Percentiles rank a stretch among this genome's conserved stretches.
These are phyloP conservation scores for Psilocybe tampanensis DNA, from an alignment of 768 basidiomycete species.

Conservation along the genomic window DNA sequence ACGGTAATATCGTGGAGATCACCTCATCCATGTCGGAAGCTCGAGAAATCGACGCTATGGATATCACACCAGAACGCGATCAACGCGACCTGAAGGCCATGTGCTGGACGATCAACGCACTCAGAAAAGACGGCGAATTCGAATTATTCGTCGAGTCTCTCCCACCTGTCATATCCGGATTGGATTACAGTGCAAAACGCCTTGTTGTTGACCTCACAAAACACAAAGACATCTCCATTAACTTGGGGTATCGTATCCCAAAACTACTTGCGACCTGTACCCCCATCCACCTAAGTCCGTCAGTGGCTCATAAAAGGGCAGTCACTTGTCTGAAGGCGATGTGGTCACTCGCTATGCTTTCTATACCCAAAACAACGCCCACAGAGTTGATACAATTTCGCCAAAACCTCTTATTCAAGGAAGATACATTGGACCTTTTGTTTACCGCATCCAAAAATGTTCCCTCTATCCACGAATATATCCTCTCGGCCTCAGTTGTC, in stretches of 20 bases:
- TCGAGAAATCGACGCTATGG: conserved; percentile 35
- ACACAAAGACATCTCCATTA: conserved; percentile 30
- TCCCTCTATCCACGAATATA: conserved; percentile 26
- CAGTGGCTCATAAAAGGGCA: conserved; percentile 30
- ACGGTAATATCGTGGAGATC: conserved; percentile 17
- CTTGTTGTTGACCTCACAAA: conserved; percentile 33
- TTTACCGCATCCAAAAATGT: conserved; percentile 20
- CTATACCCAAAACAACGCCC: conserved; percentile 25
- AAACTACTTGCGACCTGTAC: conserved; percentile 33
- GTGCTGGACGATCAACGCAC: conserved; percentile 39
- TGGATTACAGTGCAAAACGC: conserved; percentile 41
- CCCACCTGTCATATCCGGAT: conserved; percentile 35
- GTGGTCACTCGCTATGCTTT: conserved; percentile 45
- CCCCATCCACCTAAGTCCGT: conserved; percentile 25
- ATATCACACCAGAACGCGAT: conserved; percentile 35
- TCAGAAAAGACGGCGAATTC: conserved; percentile 36
- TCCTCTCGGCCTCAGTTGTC: conserved; percentile 31
- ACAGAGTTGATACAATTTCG: conserved; percentile 14
- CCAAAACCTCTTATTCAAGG: conserved; percentile 32
- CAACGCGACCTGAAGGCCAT: conserved; percentile 40
- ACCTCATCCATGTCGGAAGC: conserved; percentile 29
- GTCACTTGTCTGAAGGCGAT: conserved; percentile 39
- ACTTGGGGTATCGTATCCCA: conserved; percentile 37
- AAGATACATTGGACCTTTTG: conserved; percentile 33
- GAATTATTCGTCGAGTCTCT: conserved; percentile 38